Evolutionary conservation across 1,139 yeast genomes (phyloP).

Genomic region (Sugiyamaella castrensis): DNA sequence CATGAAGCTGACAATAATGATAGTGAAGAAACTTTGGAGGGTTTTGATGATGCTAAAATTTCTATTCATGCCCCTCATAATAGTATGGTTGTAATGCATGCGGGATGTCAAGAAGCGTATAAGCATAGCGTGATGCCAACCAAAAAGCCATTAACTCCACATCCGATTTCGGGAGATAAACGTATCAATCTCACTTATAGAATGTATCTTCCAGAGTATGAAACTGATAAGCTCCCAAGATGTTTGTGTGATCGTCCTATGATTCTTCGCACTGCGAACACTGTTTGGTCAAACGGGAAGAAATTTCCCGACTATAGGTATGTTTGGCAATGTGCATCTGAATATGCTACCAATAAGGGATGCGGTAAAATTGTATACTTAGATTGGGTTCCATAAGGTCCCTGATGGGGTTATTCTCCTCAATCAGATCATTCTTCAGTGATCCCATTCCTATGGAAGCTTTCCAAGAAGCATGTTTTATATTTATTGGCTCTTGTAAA

Average conservation of each 20-base stretch:
- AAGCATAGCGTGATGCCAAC: slow-evolving; percentile 55
- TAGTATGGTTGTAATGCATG: slow-evolving; percentile 64
- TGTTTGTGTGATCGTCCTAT: slow-evolving; percentile 50
- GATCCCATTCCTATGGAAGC: not conserved
- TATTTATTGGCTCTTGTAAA: too few species aligned
- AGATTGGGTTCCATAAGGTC: slow-evolving; percentile 14
- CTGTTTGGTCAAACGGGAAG: slow-evolving; percentile 9
- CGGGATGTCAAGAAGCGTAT: slow-evolving; percentile 71
- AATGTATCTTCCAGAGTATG: slow-evolving; percentile 43
- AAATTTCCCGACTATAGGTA: slow-evolving; percentile 30
- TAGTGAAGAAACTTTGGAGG: not conserved
- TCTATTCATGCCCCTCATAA: slow-evolving; percentile 64
- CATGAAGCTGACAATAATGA: not conserved
- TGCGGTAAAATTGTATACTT: slow-evolving; percentile 22
- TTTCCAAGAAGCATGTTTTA: too few species aligned
- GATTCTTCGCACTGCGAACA: slow-evolving; percentile 40
- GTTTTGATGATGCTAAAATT: slow-evolving; percentile 36
- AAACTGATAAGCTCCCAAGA: slow-evolving; percentile 42
- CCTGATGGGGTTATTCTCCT: not conserved
- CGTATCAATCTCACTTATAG: slow-evolving; percentile 66
- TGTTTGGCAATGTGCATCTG: slow-evolving; percentile 48
- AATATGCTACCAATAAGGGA: slow-evolving; percentile 36
- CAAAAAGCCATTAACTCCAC: slow-evolving; percentile 37
- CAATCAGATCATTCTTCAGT: not conserved
- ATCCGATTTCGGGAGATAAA: slow-evolving; percentile 48